Base-by-base conservation (phyloP, 352 stramenopile species). In the Globisporangium takayamanum region DNA sequence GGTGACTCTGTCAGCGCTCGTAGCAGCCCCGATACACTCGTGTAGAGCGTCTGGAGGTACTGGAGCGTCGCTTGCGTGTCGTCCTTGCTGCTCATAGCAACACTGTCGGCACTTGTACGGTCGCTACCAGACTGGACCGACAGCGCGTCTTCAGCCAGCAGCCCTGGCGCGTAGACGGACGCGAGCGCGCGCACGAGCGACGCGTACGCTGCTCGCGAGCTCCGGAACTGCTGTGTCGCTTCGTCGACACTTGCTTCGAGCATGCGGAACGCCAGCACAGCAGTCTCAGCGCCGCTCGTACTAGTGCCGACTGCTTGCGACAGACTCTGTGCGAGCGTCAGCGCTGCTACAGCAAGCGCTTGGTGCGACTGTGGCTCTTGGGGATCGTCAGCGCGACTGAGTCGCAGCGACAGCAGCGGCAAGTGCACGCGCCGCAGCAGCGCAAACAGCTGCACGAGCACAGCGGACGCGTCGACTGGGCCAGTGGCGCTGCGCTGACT, bases 381-480 rank as follows among this genome's bases (percentile, higher is more conserved):
- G 22, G 22, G 22, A 47, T 26, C 28, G 22, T 30, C 26, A 18
- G 22, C 37, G 22, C 20, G 37, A 25, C n/a, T 50, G 37, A 22
- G 49, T 2, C 39, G 59, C 3, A 59, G 53, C 20, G 62, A 72
- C 14, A 72, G 25, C 4, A 80, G 53, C 12, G 67, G 55, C n/a
- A 78, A 59, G 20, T 56, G 69, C 10, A 63, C 44, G 26, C 69
- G 48, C 41, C 66, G 66, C 18, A 74, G 39, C n/a, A 76, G 41
- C 20, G 69, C 64, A 50, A 83, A 76, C 14, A 71, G 63, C 46
- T 66, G 65, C 20, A 79, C 26, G n/a, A 80, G 41, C 20, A 53
- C 60, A 36, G 30, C 30, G 8, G 30, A 36, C 30, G 30, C 30
- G 30, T 36, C 30, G 30, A 36, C 30, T 36, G 30, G 30, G 4